A percentile compares a stretch with the other conserved stretches of the same genome.
phyloP scores from a whole-genome alignment of 306 rosid species.

The Fagus sylvatica region DNA sequence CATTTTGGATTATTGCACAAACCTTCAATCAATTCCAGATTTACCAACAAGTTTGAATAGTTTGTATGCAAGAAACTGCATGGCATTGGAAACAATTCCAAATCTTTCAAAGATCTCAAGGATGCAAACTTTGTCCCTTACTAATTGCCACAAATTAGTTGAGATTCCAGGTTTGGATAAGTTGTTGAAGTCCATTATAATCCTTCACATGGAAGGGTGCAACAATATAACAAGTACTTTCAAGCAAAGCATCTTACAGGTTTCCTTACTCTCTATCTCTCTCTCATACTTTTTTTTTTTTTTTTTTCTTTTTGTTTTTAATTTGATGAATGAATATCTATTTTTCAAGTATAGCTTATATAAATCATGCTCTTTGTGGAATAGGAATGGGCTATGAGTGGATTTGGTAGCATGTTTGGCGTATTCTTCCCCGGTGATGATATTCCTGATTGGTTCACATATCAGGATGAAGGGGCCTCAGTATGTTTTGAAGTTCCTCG shows the following conservation, averaged over 20 bases:
- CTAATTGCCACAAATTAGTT: slow-evolving; percentile 14
- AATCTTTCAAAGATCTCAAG: slow-evolving; percentile 3
- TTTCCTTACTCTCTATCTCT: not conserved
- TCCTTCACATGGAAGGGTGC: slow-evolving; percentile 20
- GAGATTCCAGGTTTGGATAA: slow-evolving; percentile 28
- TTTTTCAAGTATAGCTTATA: too few species aligned
- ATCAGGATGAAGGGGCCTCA: not conserved
- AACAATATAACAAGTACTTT: slow-evolving; percentile 10
- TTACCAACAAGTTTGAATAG: too few species aligned
- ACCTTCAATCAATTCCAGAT: slow-evolving; percentile 3
- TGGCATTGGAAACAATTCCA: slow-evolving; percentile 14
- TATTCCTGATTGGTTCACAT: not conserved
- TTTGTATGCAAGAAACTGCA: not conserved
- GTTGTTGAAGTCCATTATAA: not conserved
- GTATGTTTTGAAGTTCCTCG: not conserved
- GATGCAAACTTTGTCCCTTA: not conserved
- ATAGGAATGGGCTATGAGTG: too few species aligned
- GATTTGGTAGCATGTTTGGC: too few species aligned
- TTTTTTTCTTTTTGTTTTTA: too few species aligned
- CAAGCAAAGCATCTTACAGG: slow-evolving; percentile 26
- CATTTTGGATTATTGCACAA: not conserved
- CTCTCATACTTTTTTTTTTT: too few species aligned
- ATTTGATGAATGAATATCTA: too few species aligned
- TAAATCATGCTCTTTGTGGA: too few species aligned
- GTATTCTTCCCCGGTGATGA: not conserved